phyloP scores from a whole-genome alignment of 345 rosid species.

The Salix dunnii region DNA sequence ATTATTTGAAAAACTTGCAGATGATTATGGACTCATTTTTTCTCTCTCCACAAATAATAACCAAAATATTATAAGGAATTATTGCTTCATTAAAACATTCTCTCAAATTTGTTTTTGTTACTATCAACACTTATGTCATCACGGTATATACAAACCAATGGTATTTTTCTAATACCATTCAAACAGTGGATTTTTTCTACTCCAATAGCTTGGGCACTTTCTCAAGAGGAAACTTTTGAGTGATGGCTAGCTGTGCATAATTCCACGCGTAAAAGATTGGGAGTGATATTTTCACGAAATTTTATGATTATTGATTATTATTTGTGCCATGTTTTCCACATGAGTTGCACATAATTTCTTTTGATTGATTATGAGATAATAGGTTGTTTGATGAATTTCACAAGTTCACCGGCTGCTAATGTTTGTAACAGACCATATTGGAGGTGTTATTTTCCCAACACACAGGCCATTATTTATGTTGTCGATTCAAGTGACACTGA shows the following conservation, averaged over 20 bases:
- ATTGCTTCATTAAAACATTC: not conserved
- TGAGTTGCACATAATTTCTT: not conserved
- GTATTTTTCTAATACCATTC: not conserved
- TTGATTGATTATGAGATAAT: constrained; percentile 4
- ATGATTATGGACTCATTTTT: not conserved
- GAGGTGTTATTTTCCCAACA: constrained; percentile 84
- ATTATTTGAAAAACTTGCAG: not conserved
- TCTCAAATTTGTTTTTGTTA: not conserved
- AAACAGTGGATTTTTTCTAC: not conserved
- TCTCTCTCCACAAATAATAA: not conserved
- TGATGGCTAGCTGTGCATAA: not conserved
- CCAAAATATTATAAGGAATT: not conserved
- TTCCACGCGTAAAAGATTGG: not conserved
- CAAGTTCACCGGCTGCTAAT: constrained; percentile 9
- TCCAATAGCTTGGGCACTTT: not conserved
- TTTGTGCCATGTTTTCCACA: not conserved
- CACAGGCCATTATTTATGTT: constrained; percentile 74
- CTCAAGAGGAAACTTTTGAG: not conserved
- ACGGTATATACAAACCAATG: not conserved
- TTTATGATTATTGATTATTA: not conserved
- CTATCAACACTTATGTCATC: not conserved
- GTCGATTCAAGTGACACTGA: constrained; percentile 80
- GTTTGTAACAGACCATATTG: constrained; percentile 59
- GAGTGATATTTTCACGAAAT: not conserved
- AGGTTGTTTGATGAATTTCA: constrained; percentile 5